A percentile compares a stretch with the other conserved stretches of the same genome.
Conservation (phyloP, 163 green algal species). For the Trebouxia gelatinosa region DNA sequence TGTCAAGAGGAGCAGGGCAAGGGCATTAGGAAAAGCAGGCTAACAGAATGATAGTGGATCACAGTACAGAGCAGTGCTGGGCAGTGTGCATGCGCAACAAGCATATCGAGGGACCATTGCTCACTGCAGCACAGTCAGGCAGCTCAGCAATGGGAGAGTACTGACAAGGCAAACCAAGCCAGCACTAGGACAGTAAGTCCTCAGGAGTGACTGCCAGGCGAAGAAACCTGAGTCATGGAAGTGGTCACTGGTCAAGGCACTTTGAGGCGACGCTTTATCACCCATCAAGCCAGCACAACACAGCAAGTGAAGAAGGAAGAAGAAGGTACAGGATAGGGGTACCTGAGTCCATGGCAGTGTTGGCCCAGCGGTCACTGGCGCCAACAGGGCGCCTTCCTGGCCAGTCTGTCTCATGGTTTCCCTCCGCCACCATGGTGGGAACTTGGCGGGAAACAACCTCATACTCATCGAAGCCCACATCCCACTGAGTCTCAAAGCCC, state of each 20-base stretch:
- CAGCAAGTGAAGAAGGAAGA: background rate
- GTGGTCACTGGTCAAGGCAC: background rate
- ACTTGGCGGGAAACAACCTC: conserved; percentile 12
- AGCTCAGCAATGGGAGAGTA: background rate
- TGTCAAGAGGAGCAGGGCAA: too few species aligned
- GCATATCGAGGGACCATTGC: too few species aligned
- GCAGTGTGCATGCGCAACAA: too few species aligned
- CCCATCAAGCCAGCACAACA: background rate
- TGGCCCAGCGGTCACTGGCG: conserved; percentile 7
- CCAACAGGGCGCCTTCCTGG: conserved; percentile 8
- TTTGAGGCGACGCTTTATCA: background rate
- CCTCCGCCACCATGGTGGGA: conserved; percentile 21
- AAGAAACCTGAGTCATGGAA: background rate
- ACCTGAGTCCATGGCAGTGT: conserved; percentile 30
- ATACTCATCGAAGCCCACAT: conserved; percentile 16
- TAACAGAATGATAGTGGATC: too few species aligned
- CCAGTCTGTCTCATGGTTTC: conserved; percentile 33
- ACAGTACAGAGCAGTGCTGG: too few species aligned
- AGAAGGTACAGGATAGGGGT: background rate
- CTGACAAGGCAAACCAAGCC: background rate
- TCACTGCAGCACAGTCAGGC: too few species aligned
- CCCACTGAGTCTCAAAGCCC: conserved; percentile 30
- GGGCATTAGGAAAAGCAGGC: too few species aligned
- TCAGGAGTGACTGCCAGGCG: background rate
- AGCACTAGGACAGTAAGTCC: background rate